Base-by-base conservation (phyloP, 139 green algal species). In the Tetradesmus lagerheimii region DNA sequence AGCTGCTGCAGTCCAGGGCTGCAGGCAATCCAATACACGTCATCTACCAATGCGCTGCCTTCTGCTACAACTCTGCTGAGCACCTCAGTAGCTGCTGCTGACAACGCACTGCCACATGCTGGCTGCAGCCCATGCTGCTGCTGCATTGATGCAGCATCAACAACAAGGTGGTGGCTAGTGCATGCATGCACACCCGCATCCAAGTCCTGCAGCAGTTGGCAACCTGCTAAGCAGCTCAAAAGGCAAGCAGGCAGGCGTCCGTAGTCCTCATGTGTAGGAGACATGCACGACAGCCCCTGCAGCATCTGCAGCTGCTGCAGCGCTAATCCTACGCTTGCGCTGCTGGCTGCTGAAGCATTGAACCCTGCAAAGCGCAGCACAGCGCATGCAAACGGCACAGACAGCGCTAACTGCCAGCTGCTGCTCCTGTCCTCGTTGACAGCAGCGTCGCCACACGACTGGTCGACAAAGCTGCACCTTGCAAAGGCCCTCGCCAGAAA, bases 1-100 rank as follows among this genome's bases (percentile, higher is more conserved):
- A 80, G 37, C 37, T 88, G 62, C 35, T 88, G 83, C 62, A 88
- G 2, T 15, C 83, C 83, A 6, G 83, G 83, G 38, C 83, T 77
- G 41, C 83, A 88, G 9, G 81, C 38, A 23, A 64, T 8, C 83
- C 83, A 88, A 20, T 88, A 88, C 0, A 27, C 45, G n/a, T 41
- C 35, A 31, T 88, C 83, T 1, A 88, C 64, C 16, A 80, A n/a
- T 3, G 34, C 27, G 27, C 83, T 81, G 27, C 83, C 76, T 53
- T 29, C 37, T 53, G 76, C 76, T 0, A 82, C 20, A 5, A 82
- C 76, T 38, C n/a, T 80, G 38, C 34, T 66, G 11, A 88, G 27
- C 29, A 25, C 64, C 23, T 38, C 50, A 45, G 27, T 29, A 35
- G 37, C 76, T 82, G 76, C 37, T 16, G 71, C n/a, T 43, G 71